phyloP scores from a whole-genome alignment of 2,329 filamentous ascomycete genomes.

The Scortechinia acanthostroma region DNA sequence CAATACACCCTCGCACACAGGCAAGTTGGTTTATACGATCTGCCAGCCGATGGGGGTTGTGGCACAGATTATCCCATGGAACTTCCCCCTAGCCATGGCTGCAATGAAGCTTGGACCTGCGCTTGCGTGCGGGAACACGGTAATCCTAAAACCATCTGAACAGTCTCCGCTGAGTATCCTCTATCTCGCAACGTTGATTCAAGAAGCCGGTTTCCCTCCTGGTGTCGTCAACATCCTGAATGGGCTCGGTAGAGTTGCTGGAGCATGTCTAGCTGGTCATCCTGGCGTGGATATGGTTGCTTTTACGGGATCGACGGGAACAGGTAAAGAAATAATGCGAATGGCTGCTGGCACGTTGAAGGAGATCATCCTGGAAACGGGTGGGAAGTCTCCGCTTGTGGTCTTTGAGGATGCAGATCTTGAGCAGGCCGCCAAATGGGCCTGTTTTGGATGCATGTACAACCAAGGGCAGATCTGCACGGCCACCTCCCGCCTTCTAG shows the following conservation, averaged over 20 bases:
- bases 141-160: conserved; percentile 46
- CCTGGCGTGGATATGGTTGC: conserved; percentile 57
- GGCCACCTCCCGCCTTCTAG: conserved; percentile 43
- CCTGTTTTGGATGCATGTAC: conserved; percentile 22
- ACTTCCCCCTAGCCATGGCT: conserved; percentile 60
- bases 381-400: conserved; percentile 43
- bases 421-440: conserved; percentile 46
- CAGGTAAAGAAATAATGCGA: conserved; percentile 61
- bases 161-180: conserved; percentile 46
- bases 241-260: conserved; percentile 52
- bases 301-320: conserved; percentile 59
- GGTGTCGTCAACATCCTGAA: conserved; percentile 64
- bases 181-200: conserved; percentile 50
- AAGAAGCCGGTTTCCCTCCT: conserved; percentile 62
- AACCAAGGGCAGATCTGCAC: conserved; percentile 46
- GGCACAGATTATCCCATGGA: conserved; percentile 60
- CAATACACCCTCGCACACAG: conserved; percentile 40
- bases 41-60: conserved; percentile 62
- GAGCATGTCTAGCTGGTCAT: conserved; percentile 52
- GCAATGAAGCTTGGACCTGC: conserved; percentile 63
- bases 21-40: conserved; percentile 60
- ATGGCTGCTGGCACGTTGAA: conserved; percentile 45
- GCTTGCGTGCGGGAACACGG: conserved; percentile 42
- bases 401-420: conserved; percentile 46
- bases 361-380: conserved; percentile 43